Evolutionary conservation across 345 rosid species (phyloP), one percentile per base, ranked within the genome.

Genomic region (Gossypium turneri): DNA sequence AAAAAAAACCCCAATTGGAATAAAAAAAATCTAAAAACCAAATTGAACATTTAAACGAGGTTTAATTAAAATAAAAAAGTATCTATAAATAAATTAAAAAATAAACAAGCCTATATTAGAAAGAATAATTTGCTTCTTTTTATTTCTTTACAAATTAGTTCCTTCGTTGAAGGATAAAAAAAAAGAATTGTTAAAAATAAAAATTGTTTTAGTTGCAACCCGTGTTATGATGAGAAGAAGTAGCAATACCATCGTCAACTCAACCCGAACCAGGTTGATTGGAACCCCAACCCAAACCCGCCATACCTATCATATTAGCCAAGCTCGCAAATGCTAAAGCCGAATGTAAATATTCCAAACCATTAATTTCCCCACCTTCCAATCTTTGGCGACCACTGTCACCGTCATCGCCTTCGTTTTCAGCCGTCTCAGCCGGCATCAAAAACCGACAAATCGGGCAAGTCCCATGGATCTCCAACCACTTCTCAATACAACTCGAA

Each of bases 361-460:
- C 59, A 47, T 47, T 47, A 16, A 50, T 27, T 19, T 24, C 59
- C 13, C 58, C 12, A 25, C 59, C 22, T 50, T 69, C 45, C 20
- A 24, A 15, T 24, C 43, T 25, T 7, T 9, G 24, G 9, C 0
- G 19, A 63, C 68, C 8, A 34, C 2, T 16, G 1, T 20, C 29
- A 7, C 44, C 24, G 4, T 34, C 41, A 6, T 34, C 7, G 41
- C 41, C 41, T 34, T 5, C 41, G 1, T 34, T 34, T 34, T 34
- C 7, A 34, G 41, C 41, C 41, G 41, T 34, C 41, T 34, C 41
- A 34, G 41, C 6, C 0, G 41, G 41, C 41, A 34, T 34, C 41
- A 34, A 34, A 22, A 19, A 71, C 34, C 76, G 63, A 24, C 79
- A 79, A 29, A 79, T 38, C 2, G 73, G 82, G 61, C 79, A 75